Evolutionary conservation across 257 asterid genomes (phyloP).

Genomic region (Orobanche coerulescens): DNA sequence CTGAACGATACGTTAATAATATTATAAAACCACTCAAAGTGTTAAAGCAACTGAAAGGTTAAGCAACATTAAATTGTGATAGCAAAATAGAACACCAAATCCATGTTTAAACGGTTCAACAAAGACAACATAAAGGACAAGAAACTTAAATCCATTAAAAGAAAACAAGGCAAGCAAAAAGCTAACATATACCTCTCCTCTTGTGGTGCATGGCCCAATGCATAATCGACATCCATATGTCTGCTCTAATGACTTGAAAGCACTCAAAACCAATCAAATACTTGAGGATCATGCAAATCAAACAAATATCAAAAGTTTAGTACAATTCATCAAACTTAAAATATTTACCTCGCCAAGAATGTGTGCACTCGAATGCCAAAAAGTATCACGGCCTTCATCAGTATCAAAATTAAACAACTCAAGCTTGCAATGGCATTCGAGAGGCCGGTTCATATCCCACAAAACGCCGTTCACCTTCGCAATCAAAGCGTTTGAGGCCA

Average conservation of each 20-base stretch:
- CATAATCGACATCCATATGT: conserved; percentile 85
- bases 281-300: neutral
- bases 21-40: conserved; percentile 7
- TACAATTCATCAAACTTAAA: neutral
- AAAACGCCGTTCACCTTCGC: conserved; percentile 67
- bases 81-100: neutral
- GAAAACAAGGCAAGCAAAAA: conserved; percentile 11
- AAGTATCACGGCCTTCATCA: conserved; percentile 94
- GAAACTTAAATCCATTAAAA: neutral
- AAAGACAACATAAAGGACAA: neutral
- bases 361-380: conserved; percentile 99
- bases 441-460: conserved; percentile 89
- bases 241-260: conserved; percentile 67
- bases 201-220: conserved; percentile 89
- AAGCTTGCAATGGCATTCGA: conserved; percentile 86
- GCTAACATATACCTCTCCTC: conserved; percentile 66
- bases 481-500: conserved; percentile 81
- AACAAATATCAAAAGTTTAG: neutral
- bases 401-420: conserved; percentile 63
- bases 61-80: neutral
- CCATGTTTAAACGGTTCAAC: neutral
- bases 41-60: conserved; percentile 7
- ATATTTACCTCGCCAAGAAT: conserved; percentile 81
- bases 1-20: neutral
- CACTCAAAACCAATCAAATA: conserved; percentile 1